phyloP scores from a whole-genome alignment of 352 stramenopile genomes.

The Phytopythium ostracodes region DNA sequence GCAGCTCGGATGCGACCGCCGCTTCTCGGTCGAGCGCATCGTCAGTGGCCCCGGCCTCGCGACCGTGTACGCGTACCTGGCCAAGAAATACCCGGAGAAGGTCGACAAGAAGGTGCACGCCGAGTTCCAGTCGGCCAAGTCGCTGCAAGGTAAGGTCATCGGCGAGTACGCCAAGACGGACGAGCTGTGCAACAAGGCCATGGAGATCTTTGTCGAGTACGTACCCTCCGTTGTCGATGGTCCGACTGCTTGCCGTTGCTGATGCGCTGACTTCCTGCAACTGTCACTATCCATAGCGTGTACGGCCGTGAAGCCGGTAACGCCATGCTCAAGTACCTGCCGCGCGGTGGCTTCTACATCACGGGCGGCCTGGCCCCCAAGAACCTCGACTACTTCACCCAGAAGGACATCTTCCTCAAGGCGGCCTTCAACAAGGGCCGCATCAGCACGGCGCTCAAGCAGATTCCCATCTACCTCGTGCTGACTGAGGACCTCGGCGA shows the following conservation, averaged over 20 bases:
- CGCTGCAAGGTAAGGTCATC: constrained; percentile 80
- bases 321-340: constrained; percentile 94
- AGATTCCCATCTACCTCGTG: constrained; percentile 86
- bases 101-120: constrained; percentile 77
- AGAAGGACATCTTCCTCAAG: constrained; percentile 77
- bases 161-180: constrained; percentile 85
- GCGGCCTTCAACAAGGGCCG: constrained; percentile 88
- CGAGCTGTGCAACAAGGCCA: constrained; percentile 83
- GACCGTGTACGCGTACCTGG: constrained; percentile 96
- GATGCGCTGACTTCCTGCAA: background rate
- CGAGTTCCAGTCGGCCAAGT: constrained; percentile 54
- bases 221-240: constrained; percentile 11
- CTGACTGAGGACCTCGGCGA: constrained; percentile 90
- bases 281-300: constrained; percentile 29
- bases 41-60: constrained; percentile 93
- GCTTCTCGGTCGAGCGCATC: constrained; percentile 95
- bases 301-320: constrained; percentile 95
- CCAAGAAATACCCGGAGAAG: constrained; percentile 87
- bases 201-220: constrained; percentile 94
- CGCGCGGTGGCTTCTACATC: constrained; percentile 96
- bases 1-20: constrained; percentile 80
- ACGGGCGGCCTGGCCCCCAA: constrained; percentile 96
- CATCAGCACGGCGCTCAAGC: constrained; percentile 69
- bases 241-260: constrained; percentile 1
- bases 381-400: constrained; percentile 93